A percentile compares a stretch with the other conserved stretches of the same genome.
Evolutionary conservation across 106 monocot genomes (phyloP).

Genomic region (Agapanthus africanus): DNA sequence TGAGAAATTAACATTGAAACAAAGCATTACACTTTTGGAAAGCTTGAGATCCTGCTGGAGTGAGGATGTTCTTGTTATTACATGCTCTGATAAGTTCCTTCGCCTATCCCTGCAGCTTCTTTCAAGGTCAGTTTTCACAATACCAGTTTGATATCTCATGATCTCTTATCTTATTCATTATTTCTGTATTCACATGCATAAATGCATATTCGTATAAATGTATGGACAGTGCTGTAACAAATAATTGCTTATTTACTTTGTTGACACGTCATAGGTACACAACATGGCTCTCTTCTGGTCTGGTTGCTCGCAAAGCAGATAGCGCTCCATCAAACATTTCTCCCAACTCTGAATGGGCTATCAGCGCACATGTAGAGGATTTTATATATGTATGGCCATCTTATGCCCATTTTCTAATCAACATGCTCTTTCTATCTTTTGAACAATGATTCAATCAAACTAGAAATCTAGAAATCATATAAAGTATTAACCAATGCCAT

Average conservation of each 20-base stretch:
- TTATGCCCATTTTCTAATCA: too few species aligned
- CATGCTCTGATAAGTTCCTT: slow-evolving; percentile 86
- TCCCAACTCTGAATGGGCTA: slow-evolving; percentile 60
- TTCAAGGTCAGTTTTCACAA: slow-evolving; percentile 51
- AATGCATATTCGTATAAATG: not conserved
- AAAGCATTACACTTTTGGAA: slow-evolving; percentile 69
- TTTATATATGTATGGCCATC: slow-evolving; percentile 70
- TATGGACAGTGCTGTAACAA: not conserved
- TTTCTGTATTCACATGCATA: not conserved
- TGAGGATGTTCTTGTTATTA: slow-evolving; percentile 80
- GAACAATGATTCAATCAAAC: too few species aligned
- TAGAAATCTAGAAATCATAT: too few species aligned
- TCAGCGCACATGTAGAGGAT: slow-evolving; percentile 63
- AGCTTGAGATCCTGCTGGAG: slow-evolving; percentile 85
- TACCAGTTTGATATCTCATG: not conserved
- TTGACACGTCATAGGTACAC: slow-evolving; percentile 47
- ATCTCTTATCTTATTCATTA: not conserved
- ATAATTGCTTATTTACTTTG: not conserved
- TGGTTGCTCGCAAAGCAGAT: slow-evolving; percentile 52
- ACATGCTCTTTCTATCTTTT: too few species aligned
- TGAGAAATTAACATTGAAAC: slow-evolving; percentile 47
- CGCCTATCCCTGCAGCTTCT: slow-evolving; percentile 84
- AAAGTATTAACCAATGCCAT: too few species aligned
- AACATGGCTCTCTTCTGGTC: slow-evolving; percentile 80
- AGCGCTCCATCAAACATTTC: slow-evolving; percentile 20